Evolutionary conservation across 2,329 filamentous ascomycete genomes (phyloP).

Genomic region (Hymenoscyphus scutula): DNA sequence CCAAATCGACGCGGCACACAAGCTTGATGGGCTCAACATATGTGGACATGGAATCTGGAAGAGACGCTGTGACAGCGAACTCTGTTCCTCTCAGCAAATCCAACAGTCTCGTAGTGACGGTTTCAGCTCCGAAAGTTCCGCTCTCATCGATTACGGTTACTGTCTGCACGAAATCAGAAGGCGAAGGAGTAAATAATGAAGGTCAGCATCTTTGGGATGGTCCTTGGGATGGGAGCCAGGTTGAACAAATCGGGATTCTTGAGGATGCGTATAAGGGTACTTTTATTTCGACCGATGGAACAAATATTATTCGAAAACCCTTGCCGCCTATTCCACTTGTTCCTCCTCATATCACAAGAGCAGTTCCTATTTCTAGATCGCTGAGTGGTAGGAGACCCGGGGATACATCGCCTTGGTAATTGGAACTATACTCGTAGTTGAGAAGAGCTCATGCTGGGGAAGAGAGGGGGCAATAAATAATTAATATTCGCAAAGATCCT

Average conservation of each 20-base stretch:
- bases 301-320: not conserved
- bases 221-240: not conserved
- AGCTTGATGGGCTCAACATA: not conserved
- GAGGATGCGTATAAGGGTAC: not conserved
- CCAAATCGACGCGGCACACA: not conserved
- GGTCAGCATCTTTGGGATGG: not conserved
- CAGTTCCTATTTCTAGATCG: not conserved
- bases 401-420: not conserved
- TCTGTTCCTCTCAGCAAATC: not conserved
- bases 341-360: not conserved
- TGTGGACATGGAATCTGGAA: not conserved
- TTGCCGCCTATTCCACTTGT: not conserved
- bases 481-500: too few species aligned
- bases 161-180: not conserved
- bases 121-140: too few species aligned
- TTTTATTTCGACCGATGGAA: not conserved
- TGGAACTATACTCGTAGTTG: not conserved
- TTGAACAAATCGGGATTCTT: not conserved
- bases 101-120: not conserved
- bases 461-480: too few species aligned
- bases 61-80: not conserved
- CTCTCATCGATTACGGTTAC: too few species aligned
- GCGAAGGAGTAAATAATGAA: not conserved
- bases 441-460: not conserved
- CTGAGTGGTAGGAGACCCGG: not conserved